Percentiles rank a stretch among this genome's conserved stretches.
phyloP scores from a whole-genome alignment of 768 basidiomycete genomes.

The Termitomyces heimii region DNA sequence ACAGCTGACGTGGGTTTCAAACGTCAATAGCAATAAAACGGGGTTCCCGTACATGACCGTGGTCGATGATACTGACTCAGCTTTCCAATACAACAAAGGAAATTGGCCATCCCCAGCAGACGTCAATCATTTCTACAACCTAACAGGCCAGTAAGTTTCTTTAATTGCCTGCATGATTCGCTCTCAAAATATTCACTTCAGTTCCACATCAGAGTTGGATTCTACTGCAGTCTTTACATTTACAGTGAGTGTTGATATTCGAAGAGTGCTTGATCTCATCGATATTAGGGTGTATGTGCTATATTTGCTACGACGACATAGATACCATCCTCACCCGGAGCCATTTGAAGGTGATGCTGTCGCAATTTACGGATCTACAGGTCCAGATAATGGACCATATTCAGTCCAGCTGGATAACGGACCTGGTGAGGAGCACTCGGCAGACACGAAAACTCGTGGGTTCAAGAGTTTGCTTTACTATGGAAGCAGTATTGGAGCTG shows the following conservation, averaged over 20 bases:
- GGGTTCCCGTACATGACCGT: background rate
- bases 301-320: background rate
- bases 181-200: background rate
- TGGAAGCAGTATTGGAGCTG: background rate
- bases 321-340: background rate
- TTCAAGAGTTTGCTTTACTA: constrained; percentile 1
- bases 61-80: background rate
- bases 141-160: background rate
- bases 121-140: background rate
- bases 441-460: background rate
- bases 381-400: background rate
- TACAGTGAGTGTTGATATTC: background rate
- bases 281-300: background rate
- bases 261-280: background rate
- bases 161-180: background rate
- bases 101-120: background rate
- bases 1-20: background rate
- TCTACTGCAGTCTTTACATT: background rate
- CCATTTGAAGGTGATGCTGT: constrained; percentile 1
- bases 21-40: background rate
- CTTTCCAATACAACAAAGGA: background rate
- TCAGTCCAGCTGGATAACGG: background rate
- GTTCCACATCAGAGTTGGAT: background rate
- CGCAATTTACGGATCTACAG: background rate
- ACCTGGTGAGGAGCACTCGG: background rate